Base-by-base conservation (phyloP, 257 asterid genomes). In the Penstemon barbatus region DNA sequence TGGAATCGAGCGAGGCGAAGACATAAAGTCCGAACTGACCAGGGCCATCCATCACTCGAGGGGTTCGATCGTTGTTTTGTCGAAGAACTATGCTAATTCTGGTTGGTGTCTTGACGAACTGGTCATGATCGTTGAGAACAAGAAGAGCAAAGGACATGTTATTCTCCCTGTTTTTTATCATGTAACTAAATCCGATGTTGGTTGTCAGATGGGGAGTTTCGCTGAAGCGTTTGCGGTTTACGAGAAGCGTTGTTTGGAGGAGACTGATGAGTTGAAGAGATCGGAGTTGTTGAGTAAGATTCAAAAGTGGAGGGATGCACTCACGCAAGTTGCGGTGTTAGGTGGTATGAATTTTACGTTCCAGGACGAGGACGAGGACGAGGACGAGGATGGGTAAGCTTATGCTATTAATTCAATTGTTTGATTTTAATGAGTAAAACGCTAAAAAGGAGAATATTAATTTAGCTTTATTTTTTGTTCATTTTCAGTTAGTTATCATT, bases 91-190 rank as follows among this genome's bases (percentile, higher is more conserved):
- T 4, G 76, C 76, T 0, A 10, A 63, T 15, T 71, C 76, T 1
- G 13, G 37, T 12, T 71, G 76, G 76, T 71, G 76, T 45, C 11
- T 71, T 41, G 76, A 55, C 0, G 76, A 71, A 62, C 37, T 71
- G 18, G 53, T 6, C 3, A 42, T 42, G 64, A 45, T 63, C 5
- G 65, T 63, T 44, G 66, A 57, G 1, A 63, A 55, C 66, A 37
- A 46, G 18, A 13, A 55, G 0, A 5, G 18, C 3, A 6, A 18
- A 3, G 71, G 66, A 1, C 71, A 65, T n/a, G 48, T 36, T 10
- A 6, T 65, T 52, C 39, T 45, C 8, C 77, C 77, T 0, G 65
- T 72, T 2, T 72, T 72, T 49, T 72, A 72, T 48, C 3, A 61
- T 2, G 71, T 72, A 6, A 58, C 57, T 45, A 65, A 71, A n/a